phyloP scores from a whole-genome alignment of 1,284 basidiomycete species.

The Golubevia pallescens region DNA sequence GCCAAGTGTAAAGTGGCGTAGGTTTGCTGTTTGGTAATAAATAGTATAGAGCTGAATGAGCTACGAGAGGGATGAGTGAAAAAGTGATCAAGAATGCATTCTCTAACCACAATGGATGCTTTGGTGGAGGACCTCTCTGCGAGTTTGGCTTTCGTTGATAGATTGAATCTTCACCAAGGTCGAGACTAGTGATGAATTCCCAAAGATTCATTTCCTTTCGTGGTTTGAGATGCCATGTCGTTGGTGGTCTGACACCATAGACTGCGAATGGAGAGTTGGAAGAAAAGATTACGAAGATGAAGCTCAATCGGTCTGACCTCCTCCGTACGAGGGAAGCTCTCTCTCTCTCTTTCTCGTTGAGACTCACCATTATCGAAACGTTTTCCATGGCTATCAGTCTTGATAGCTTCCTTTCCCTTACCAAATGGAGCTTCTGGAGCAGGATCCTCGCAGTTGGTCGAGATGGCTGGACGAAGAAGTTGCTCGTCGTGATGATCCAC shows the following conservation, averaged over 20 bases:
- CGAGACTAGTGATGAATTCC: slow-evolving; percentile 45
- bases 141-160: slow-evolving; percentile 33
- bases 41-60: slow-evolving; percentile 37
- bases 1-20: slow-evolving; percentile 39
- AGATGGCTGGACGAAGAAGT: no score
- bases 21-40: slow-evolving; percentile 38
- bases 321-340: no score
- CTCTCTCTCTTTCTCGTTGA: no score
- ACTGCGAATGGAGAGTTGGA: slow-evolving; percentile 1
- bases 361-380: slow-evolving; percentile 28
- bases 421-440: slow-evolving; percentile 39
- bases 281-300: no score
- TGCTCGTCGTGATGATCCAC: no score
- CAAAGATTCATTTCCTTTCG: slow-evolving; percentile 32
- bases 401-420: slow-evolving; percentile 41
- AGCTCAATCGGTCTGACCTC: no score
- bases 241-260: slow-evolving; percentile 50
- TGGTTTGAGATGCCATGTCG: slow-evolving; percentile 54
- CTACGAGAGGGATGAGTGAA: slow-evolving; percentile 24
- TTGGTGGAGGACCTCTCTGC: slow-evolving; percentile 38
- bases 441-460: slow-evolving; percentile 27
- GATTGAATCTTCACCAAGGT: slow-evolving; percentile 31
- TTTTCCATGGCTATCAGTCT: slow-evolving; percentile 35
- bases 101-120: slow-evolving; percentile 36
- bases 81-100: slow-evolving; percentile 43